Base-by-base conservation (phyloP, 805 yeast genomes). In the Myxozyma udenii region DNA sequence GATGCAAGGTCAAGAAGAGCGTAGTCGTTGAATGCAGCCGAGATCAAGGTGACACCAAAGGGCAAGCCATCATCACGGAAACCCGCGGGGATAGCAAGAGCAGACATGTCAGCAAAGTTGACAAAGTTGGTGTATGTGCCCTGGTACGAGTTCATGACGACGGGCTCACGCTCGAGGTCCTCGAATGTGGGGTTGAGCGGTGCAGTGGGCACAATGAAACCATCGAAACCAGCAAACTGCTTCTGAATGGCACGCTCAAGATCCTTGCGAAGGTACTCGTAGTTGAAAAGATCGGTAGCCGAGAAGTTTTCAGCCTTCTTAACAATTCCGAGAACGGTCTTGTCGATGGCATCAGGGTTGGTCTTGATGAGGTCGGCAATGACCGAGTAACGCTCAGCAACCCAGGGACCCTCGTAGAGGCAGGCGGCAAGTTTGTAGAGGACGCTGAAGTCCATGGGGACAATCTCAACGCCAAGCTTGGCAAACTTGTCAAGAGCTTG, bases 81-180 rank as follows among this genome's bases (percentile, higher is more conserved):
- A 2, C 95, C 96, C 22, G 84, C 85, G 23, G 98, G 98, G 49
- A 91, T 76, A 0, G 98, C 88, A 62, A 91, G 74, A 0, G 96
- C 98, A 33, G 95, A 84, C 74, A 90, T 70, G 65, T 91, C 98
- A 2, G 96, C 95, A 66, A 91, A 77, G 68, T 93, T 91, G 62
- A 87, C 96, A 68, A 93, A 93, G 71, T 91, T 91, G 26, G 98
- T 91, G 84, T 95, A 91, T n/a, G 96, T 89, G 28, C 98, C 98
- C 72, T 93, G 98, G 64, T 76, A 76, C 4, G 97, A 87, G 74
- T 91, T 91, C 62, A 89, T 80, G 41, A 74, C 68, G 26, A 93
- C 74, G 3, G 98, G 98, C 66, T 90, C 96, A 5, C 74, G 71
- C 54, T 74, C 79, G 23, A 91, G 80, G 53, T 85, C 81, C 41